phyloP scores from a whole-genome alignment of 495 filamentous ascomycete species.

The Pyrenula aspistea region DNA sequence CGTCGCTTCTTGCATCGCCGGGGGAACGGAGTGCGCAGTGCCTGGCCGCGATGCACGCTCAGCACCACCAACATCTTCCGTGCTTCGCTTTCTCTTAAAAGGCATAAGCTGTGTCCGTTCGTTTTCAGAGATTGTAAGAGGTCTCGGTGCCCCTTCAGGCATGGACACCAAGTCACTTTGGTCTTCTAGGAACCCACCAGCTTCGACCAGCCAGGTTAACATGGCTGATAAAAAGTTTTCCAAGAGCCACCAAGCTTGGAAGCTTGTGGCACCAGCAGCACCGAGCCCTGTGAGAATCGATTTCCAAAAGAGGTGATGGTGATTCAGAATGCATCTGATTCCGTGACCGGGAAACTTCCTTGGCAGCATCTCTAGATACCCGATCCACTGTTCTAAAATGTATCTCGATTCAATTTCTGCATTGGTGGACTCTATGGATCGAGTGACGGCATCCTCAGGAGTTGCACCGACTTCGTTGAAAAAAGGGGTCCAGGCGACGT shows the following conservation, averaged over 20 bases:
- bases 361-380: constrained; percentile 66
- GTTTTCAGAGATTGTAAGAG: background rate
- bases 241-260: constrained; percentile 95
- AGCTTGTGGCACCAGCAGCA: constrained; percentile 69
- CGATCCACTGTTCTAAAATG: constrained; percentile 47
- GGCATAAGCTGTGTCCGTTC: background rate
- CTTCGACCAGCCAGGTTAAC: constrained; percentile 81
- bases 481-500: background rate
- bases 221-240: constrained; percentile 96
- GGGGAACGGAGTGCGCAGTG: background rate
- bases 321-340: constrained; percentile 40
- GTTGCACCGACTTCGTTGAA: background rate
- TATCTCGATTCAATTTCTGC: constrained; percentile 9
- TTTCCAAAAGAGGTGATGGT: constrained; percentile 32
- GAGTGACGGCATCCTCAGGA: background rate
- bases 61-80: background rate
- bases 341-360: constrained; percentile 59
- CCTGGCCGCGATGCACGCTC: background rate
- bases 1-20: background rate
- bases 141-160: background rate
- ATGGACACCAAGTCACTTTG: background rate
- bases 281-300: constrained; percentile 43
- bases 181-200: constrained; percentile 56
- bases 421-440: background rate
- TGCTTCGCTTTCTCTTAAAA: background rate